Evolutionary conservation across 2,329 filamentous ascomycete genomes (phyloP).

Genomic region (Phialophora chinensis): DNA sequence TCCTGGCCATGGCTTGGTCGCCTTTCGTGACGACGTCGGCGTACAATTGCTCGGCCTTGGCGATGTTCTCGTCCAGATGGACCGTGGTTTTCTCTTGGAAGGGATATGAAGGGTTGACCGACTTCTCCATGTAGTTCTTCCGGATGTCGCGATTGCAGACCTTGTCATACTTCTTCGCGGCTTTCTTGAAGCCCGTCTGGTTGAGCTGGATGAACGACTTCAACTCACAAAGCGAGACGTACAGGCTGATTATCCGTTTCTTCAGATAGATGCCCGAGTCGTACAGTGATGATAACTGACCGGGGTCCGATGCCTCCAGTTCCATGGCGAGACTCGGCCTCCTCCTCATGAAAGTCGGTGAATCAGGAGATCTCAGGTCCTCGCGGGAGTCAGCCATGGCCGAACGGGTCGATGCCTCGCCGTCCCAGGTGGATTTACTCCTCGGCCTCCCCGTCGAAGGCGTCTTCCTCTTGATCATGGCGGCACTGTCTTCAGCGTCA

Average conservation of each 20-base stretch:
- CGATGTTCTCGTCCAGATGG: slow-evolving; percentile 72
- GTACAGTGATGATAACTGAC: slow-evolving; percentile 74
- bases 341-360: slow-evolving; percentile 55
- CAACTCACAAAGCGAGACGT: slow-evolving; percentile 91
- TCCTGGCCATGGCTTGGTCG: slow-evolving; percentile 75
- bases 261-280: slow-evolving; percentile 83
- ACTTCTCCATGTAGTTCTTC: slow-evolving; percentile 72
- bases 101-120: slow-evolving; percentile 79
- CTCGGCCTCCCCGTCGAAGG: slow-evolving; percentile 40
- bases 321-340: slow-evolving; percentile 63
- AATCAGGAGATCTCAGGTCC: slow-evolving; percentile 60
- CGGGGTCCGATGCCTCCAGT: slow-evolving; percentile 75
- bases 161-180: slow-evolving; percentile 98
- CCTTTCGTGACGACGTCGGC: slow-evolving; percentile 81
- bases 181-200: slow-evolving; percentile 94
- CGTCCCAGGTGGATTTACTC: slow-evolving; percentile 42
- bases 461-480: slow-evolving; percentile 42
- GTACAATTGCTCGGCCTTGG: slow-evolving; percentile 78
- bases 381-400: slow-evolving; percentile 43
- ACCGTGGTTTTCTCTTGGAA: slow-evolving; percentile 77
- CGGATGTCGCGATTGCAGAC: slow-evolving; percentile 84
- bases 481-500: slow-evolving; percentile 39
- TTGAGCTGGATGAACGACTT: slow-evolving; percentile 97
- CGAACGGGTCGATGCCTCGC: slow-evolving; percentile 18
- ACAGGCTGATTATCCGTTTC: slow-evolving; percentile 84